Evolutionary conservation across 441 rosid genomes (phyloP), one percentile per base, ranked within the genome.

Genomic region (Croton laevigatus): DNA sequence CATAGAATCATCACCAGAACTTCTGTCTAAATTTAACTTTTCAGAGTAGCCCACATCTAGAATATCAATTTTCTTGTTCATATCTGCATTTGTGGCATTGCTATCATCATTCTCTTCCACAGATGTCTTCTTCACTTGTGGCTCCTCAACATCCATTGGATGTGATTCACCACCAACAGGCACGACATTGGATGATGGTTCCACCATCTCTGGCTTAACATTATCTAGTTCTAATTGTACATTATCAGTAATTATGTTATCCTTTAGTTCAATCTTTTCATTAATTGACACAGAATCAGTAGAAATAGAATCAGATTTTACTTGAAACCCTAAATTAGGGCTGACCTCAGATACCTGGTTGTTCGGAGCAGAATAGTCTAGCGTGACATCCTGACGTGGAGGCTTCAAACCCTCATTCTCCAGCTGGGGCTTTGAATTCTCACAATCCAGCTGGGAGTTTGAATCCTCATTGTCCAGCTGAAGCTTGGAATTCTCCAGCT

Each of bases 261-360:
- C 97, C 93, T 95, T 95, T 79, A 85, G 86, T 86, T 93, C 95
- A 88, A 83, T 83, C 85, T 86, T 95, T 88, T 93, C 94, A 88
- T 87, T 91, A 93, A 85, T 91, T 87, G 97, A 87, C 76, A 91
- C 86, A 95, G 87, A 91, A 95, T 95, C 97, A 91, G 94, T 84
- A 92, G 92, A 85, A 91, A 93, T 83, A 87, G 94, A 89, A 93
- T 91, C 97, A 91, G 93, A 95, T 87, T 88, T 93, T 93, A 90
- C 94, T 90, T 86, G 97, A 88, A 81, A 82, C 93, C 98, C 99
- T 90, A 91, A 84, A 83, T 68, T 84, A 62, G 91, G 84, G 96
- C 82, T 95, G 90, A 93, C 99, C 92, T 89, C 97, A 82, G 97
- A 86, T 93, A 95, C 99, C 99, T 91, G 98, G 88, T 87, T 87